Conservation (phyloP, 345 rosid genomes). For the Salix caprea region DNA sequence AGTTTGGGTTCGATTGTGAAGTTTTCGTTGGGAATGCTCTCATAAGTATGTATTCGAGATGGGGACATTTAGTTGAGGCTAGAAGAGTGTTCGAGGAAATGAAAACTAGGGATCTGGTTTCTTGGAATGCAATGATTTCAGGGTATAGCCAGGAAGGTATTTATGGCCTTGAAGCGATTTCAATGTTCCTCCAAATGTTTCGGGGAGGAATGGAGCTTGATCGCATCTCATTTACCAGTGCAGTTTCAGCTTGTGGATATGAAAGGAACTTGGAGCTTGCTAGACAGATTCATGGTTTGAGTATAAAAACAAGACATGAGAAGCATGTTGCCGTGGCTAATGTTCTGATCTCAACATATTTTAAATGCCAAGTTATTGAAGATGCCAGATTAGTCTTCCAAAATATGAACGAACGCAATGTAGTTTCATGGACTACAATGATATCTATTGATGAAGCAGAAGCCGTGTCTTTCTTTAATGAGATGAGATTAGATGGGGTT, state of each 20-base stretch:
- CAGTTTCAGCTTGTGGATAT: constrained; percentile 67
- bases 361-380: constrained; percentile 50
- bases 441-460: constrained; percentile 52
- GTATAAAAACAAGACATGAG: constrained; percentile 58
- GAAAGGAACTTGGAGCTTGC: constrained; percentile 57
- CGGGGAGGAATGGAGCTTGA: constrained; percentile 62
- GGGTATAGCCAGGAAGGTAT: constrained; percentile 68
- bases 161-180: constrained; percentile 52
- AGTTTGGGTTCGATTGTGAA: constrained; percentile 53
- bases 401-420: constrained; percentile 59
- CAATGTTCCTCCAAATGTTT: constrained; percentile 53
- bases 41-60: constrained; percentile 63
- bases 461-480: constrained; percentile 49
- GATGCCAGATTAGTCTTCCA: constrained; percentile 54
- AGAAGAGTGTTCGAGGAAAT: constrained; percentile 61
- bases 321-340: constrained; percentile 60
- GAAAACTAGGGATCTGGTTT: constrained; percentile 59
- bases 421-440: constrained; percentile 85
- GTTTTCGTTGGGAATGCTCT: constrained; percentile 75
- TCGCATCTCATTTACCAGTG: constrained; percentile 79
- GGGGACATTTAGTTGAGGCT: constrained; percentile 47
- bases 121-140: constrained; percentile 84
- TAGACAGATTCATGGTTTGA: constrained; percentile 73
- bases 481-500: constrained; percentile 66
- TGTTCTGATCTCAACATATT: constrained; percentile 69